Evolutionary conservation across 495 filamentous ascomycete genomes (phyloP).

Genomic region (Ascodesmis nigricans): DNA sequence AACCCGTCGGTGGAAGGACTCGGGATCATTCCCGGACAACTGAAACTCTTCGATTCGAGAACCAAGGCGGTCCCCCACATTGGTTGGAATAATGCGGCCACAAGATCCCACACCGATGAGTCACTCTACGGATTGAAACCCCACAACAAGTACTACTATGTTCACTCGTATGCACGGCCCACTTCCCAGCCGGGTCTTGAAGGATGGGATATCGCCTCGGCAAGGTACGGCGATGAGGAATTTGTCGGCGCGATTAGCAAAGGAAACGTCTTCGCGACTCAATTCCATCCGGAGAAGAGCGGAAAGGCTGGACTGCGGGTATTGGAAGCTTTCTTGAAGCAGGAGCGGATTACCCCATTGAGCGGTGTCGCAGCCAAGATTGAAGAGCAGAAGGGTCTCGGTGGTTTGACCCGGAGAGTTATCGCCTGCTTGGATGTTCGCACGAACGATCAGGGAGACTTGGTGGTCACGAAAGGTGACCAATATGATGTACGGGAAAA

Average conservation of each 20-base stretch:
- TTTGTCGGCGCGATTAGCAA: slow-evolving; percentile 81
- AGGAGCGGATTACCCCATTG: slow-evolving; percentile 30
- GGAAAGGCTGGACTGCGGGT: slow-evolving; percentile 69
- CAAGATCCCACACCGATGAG: slow-evolving; percentile 20
- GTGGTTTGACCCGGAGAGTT: slow-evolving; percentile 62
- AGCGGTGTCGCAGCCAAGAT: slow-evolving; percentile 10
- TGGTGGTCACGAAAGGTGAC: slow-evolving; percentile 95
- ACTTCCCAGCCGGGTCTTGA: slow-evolving; percentile 54
- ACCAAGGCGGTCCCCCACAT: slow-evolving; percentile 90
- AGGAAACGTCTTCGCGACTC: slow-evolving; percentile 69
- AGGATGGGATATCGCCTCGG: slow-evolving; percentile 78
- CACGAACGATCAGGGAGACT: slow-evolving; percentile 82
- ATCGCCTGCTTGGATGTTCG: slow-evolving; percentile 95
- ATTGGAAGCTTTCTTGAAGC: slow-evolving; percentile 63
- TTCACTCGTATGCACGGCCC: slow-evolving; percentile 77
- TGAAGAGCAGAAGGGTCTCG: slow-evolving; percentile 20
- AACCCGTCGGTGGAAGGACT: slow-evolving; percentile 46
- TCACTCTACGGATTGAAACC: slow-evolving; percentile 50
- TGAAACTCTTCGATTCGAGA: slow-evolving; percentile 52
- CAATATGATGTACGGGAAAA: slow-evolving; percentile 99
- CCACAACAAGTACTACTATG: slow-evolving; percentile 90
- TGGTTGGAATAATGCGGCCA: slow-evolving; percentile 80
- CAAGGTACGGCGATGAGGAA: slow-evolving; percentile 64
- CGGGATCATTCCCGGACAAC: slow-evolving; percentile 43
- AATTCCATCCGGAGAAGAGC: slow-evolving; percentile 97